Evolutionary conservation across 202 grass and related monocot genomes (phyloP).

Genomic region (Digitaria exilis): DNA sequence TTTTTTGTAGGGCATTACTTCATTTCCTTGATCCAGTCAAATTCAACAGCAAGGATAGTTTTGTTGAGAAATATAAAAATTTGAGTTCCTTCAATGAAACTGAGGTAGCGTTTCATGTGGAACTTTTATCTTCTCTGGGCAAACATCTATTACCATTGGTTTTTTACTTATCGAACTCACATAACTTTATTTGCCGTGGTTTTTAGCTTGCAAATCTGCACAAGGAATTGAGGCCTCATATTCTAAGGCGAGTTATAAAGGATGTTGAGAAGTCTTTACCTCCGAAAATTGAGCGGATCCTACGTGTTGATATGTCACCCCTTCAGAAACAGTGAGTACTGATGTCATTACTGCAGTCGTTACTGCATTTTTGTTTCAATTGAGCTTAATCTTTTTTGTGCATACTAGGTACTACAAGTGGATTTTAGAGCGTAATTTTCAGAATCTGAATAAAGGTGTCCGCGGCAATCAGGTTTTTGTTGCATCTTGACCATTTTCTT

Average conservation of each 20-base stretch:
- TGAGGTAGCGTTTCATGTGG: conserved; percentile 62
- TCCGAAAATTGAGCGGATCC: conserved; percentile 98
- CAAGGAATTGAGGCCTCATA: conserved; percentile 95
- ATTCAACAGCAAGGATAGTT: conserved; percentile 93
- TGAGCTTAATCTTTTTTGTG: conserved; percentile 17
- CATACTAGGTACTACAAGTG: conserved; percentile 95
- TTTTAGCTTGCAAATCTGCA: conserved; percentile 99
- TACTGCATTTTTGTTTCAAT: conserved; percentile 5
- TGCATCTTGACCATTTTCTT: conserved; percentile 17
- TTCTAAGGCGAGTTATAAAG: conserved; percentile 96
- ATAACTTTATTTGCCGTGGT: conserved; percentile 34
- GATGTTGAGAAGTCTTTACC: conserved; percentile 99
- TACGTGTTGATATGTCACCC: conserved; percentile 96
- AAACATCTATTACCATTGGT: conserved; percentile 7
- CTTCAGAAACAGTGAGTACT: conserved; percentile 90
- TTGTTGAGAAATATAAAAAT: conserved; percentile 99
- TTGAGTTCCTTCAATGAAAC: conserved; percentile 94
- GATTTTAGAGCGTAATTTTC: conserved; percentile 99
- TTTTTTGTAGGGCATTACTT: conserved; percentile 81
- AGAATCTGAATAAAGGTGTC: conserved; percentile 99
- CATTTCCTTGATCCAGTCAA: conserved; percentile 97
- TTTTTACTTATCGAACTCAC: no score
- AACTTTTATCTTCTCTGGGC: conserved; percentile 4
- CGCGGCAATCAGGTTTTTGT: conserved; percentile 88
- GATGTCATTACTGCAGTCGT: no score